phyloP scores from a whole-genome alignment of 768 basidiomycete species.

The Strobilomyces dryophilus region DNA sequence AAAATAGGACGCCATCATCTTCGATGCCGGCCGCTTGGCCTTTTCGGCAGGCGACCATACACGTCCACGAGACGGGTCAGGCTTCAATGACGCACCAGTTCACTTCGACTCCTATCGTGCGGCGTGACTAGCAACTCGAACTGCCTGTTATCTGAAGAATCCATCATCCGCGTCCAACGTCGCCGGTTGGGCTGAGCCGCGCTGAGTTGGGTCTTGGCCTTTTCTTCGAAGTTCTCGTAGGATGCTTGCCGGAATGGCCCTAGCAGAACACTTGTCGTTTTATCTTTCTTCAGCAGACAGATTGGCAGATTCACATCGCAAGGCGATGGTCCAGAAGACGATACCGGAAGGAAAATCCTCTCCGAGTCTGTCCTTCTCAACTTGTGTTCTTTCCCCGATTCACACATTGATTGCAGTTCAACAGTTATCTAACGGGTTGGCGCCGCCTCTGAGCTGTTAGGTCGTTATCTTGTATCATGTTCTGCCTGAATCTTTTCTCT shows the following conservation, averaged over 20 bases:
- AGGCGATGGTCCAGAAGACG: background rate
- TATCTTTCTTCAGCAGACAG: background rate
- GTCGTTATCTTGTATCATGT: background rate
- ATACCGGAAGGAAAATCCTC: slow-evolving; percentile 1
- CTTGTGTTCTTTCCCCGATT: slow-evolving; percentile 8
- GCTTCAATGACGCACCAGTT: background rate
- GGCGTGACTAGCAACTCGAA: background rate
- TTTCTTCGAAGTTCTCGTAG: background rate
- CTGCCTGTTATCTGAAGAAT: background rate
- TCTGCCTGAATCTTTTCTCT: no score
- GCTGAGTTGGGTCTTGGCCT: background rate
- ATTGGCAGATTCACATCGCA: background rate
- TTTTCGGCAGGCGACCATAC: background rate
- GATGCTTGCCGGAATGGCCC: background rate
- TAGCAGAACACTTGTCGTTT: no score
- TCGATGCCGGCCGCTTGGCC: background rate
- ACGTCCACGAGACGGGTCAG: background rate
- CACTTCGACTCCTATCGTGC: background rate
- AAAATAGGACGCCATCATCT: slow-evolving; percentile 1
- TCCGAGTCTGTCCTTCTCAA: background rate
- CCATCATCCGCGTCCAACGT: background rate
- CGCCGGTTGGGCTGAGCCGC: background rate
- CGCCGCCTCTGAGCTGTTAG: background rate
- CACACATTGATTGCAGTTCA: background rate
- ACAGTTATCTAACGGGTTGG: background rate